Percentiles rank a stretch among this genome's conserved stretches.
Evolutionary conservation across 1,284 basidiomycete species (phyloP).

Genomic region (Pyrrhoderma noxium): DNA sequence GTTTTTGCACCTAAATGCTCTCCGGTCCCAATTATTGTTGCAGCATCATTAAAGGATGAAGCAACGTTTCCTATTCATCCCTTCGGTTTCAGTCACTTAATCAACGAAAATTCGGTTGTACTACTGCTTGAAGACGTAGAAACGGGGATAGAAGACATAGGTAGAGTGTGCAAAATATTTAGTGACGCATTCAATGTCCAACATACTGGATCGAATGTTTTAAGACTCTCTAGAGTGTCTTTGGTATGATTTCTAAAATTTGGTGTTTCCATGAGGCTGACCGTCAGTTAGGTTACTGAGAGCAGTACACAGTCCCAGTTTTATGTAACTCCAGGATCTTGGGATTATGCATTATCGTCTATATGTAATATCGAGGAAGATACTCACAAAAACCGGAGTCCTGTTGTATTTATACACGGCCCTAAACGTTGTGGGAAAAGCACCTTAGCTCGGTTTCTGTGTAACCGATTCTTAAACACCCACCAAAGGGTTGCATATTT

Average conservation of each 20-base stretch:
- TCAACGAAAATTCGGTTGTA: constrained; percentile 27
- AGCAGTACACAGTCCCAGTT: too few species aligned
- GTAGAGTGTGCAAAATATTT: constrained; percentile 53
- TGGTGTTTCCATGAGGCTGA: too few species aligned
- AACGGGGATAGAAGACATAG: constrained; percentile 58
- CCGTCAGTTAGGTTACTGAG: too few species aligned
- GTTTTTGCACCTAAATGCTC: constrained; percentile 63
- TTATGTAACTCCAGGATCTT: constrained; percentile 6
- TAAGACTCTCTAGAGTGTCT: constrained; percentile 5
- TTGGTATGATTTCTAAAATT: constrained; percentile 1
- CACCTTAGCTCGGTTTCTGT: constrained; percentile 67
- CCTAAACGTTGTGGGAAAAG: constrained; percentile 88
- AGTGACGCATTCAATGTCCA: constrained; percentile 41
- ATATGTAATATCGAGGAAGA: neutral
- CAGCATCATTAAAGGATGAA: neutral
- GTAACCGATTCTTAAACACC: constrained; percentile 65
- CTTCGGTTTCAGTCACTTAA: too few species aligned
- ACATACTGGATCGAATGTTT: neutral
- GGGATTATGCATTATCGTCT: constrained; percentile 6
- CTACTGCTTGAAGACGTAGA: constrained; percentile 47
- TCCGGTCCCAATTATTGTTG: constrained; percentile 49
- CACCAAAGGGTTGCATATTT: constrained; percentile 76
- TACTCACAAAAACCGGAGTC: neutral
- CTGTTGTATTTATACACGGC: constrained; percentile 62
- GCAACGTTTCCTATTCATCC: neutral